These are phyloP conservation scores for Meripilus lineatus DNA, from an alignment of 1,284 basidiomycete genomes.

Conservation along the genomic window DNA sequence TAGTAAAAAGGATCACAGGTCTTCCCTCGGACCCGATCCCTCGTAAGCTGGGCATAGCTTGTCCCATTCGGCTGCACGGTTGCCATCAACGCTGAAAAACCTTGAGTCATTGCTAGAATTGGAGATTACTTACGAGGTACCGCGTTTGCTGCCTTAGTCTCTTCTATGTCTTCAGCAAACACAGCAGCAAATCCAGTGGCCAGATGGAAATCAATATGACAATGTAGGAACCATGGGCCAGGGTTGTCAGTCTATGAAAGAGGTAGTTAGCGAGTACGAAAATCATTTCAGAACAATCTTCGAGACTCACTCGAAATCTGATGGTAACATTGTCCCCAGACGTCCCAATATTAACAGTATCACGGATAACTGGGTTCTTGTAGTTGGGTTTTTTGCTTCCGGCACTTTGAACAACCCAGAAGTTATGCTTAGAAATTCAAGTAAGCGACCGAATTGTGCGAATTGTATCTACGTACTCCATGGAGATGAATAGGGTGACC, in stretches of 20 bases:
- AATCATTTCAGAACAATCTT: background rate
- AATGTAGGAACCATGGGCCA: too few relatives aligned
- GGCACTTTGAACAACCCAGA: constrained; percentile 1
- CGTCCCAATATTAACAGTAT: background rate
- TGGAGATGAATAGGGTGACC: constrained; percentile 35
- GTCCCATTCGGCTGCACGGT: constrained; percentile 10
- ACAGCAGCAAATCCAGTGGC: constrained; percentile 3
- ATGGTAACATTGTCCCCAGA: constrained; percentile 1
- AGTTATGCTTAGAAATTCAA: constrained; percentile 1
- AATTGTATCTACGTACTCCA: constrained; percentile 20
- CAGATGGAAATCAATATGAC: constrained; percentile 4
- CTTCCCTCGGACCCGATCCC: too few relatives aligned
- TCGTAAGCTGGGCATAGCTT: constrained; percentile 15
- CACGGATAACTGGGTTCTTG: constrained; percentile 21
- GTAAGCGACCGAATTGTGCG: constrained; percentile 11
- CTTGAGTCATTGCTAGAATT: background rate
- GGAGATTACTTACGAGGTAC: constrained; percentile 12
- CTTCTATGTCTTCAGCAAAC: constrained; percentile 4
- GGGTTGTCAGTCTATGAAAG: constrained; percentile 1
- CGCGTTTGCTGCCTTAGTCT: constrained; percentile 12
- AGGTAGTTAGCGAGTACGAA: background rate
- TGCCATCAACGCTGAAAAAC: background rate
- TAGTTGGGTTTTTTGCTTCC: constrained; percentile 24
- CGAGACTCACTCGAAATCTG: constrained; percentile 1
- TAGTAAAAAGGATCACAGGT: too few relatives aligned